Percentiles rank a stretch among this genome's conserved stretches.
Evolutionary conservation across 495 filamentous ascomycete species (phyloP).

Genomic region (Penicillium atrosanguineum): DNA sequence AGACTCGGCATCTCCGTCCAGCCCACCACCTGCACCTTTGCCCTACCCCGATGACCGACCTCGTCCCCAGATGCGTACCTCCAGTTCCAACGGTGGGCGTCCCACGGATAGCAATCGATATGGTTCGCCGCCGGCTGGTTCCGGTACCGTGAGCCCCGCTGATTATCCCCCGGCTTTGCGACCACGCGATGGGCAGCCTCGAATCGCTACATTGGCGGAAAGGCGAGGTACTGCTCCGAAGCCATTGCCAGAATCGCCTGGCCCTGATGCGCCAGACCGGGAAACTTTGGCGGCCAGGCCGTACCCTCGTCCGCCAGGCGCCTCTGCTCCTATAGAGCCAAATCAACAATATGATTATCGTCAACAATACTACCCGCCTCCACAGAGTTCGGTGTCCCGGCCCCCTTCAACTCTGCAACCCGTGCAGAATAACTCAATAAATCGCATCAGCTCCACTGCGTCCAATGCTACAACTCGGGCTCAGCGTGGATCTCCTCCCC

Average conservation of each 20-base stretch:
- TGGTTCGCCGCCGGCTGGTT: slow-evolving; percentile 29
- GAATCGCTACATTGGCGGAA: slow-evolving; percentile 59
- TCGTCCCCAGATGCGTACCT: slow-evolving; percentile 41
- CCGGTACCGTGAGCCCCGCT: slow-evolving; percentile 31
- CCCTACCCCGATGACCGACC: slow-evolving; percentile 77
- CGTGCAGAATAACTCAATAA: slow-evolving; percentile 51
- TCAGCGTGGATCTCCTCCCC: slow-evolving; percentile 88
- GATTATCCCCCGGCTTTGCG: slow-evolving; percentile 48
- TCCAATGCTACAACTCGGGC: slow-evolving; percentile 92
- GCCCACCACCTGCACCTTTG: slow-evolving; percentile 37
- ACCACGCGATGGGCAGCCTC: slow-evolving; percentile 44
- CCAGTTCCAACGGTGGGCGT: slow-evolving; percentile 33
- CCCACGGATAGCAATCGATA: slow-evolving; percentile 36
- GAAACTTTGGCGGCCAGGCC: slow-evolving; percentile 59
- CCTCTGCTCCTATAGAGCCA: slow-evolving; percentile 11
- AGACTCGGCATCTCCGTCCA: slow-evolving; percentile 40
- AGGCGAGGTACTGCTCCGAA: slow-evolving; percentile 69
- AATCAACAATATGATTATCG: slow-evolving; percentile 53
- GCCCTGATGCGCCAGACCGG: slow-evolving; percentile 65
- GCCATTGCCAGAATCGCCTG: slow-evolving; percentile 74
- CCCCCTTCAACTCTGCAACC: slow-evolving; percentile 36
- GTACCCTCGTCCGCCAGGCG: slow-evolving; percentile 31
- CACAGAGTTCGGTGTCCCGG: slow-evolving; percentile 32
- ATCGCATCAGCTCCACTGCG: slow-evolving; percentile 80
- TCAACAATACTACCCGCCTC: slow-evolving; percentile 69